These are phyloP conservation scores for Quercus tomentella DNA, from an alignment of 331 rosid species.

Conservation along the genomic window DNA sequence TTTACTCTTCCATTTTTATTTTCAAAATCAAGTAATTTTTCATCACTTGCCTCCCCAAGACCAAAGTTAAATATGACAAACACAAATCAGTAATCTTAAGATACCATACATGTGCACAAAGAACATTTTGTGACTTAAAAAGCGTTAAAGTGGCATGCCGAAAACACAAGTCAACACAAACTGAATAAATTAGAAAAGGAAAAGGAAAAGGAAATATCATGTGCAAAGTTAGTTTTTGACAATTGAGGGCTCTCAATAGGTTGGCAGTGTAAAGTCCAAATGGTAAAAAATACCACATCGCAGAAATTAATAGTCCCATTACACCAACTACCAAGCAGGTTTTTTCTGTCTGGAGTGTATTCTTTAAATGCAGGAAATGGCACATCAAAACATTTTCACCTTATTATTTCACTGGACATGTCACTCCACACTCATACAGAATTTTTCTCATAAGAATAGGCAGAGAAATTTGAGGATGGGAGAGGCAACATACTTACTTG, in stretches of 20 bases:
- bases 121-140: not conserved
- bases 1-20: not conserved
- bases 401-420: not conserved
- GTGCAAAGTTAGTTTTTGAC: not conserved
- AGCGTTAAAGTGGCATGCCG: conserved; percentile 3
- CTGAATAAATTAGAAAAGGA: not conserved
- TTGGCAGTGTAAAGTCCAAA: conserved; percentile 6
- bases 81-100: not conserved
- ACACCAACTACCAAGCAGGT: not conserved
- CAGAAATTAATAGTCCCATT: not conserved
- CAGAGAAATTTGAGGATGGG: not conserved
- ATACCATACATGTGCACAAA: not conserved
- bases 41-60: not conserved
- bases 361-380: not conserved
- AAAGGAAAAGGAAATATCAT: not conserved
- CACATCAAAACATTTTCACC: conserved; percentile 2
- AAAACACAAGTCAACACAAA: conserved; percentile 3
- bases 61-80: conserved; percentile 2
- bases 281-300: not conserved
- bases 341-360: not conserved
- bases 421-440: not conserved
- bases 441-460: not conserved
- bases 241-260: not conserved
- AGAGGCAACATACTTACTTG: conserved; percentile 57
- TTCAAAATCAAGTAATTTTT: conserved; percentile 9